Conservation (phyloP, 345 rosid species). For the Gossypium ekmanianum region DNA sequence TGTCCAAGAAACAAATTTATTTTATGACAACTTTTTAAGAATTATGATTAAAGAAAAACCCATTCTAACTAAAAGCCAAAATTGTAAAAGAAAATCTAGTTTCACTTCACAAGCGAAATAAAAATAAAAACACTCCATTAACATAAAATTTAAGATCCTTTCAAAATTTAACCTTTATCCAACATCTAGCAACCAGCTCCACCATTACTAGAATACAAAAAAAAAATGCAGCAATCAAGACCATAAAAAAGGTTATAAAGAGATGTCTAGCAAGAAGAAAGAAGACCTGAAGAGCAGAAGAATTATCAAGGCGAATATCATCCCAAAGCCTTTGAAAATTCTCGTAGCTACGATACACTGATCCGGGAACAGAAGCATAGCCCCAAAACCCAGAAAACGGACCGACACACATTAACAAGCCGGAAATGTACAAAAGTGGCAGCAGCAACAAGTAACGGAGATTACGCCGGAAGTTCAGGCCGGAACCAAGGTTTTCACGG, state of each 20-base stretch:
- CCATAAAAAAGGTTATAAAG: background rate
- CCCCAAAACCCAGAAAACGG: conserved; percentile 64
- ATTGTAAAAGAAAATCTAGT: background rate
- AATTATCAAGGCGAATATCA: conserved; percentile 65
- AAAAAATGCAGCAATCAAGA: background rate
- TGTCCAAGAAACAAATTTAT: background rate
- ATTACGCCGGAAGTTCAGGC: conserved; percentile 51
- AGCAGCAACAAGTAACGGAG: conserved; percentile 56
- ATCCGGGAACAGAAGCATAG: conserved; percentile 51
- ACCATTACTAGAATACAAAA: background rate
- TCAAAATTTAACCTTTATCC: background rate
- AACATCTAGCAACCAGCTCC: conserved; percentile 1
- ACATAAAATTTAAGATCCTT: background rate
- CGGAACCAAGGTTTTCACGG: conserved; percentile 29
- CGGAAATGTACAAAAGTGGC: conserved; percentile 64
- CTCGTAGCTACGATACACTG: conserved; percentile 76
- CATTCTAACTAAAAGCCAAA: background rate
- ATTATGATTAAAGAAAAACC: background rate
- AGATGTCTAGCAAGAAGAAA: conserved; percentile 15
- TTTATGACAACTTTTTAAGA: background rate
- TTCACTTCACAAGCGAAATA: background rate
- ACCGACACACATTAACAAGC: conserved; percentile 74
- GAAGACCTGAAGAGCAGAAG: conserved; percentile 56
- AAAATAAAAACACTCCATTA: background rate
- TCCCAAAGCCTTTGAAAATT: conserved; percentile 65